Evolutionary conservation across 1,284 basidiomycete species (phyloP), one percentile per base, ranked within the genome.

Genomic region (Rhodotorula sp.): DNA sequence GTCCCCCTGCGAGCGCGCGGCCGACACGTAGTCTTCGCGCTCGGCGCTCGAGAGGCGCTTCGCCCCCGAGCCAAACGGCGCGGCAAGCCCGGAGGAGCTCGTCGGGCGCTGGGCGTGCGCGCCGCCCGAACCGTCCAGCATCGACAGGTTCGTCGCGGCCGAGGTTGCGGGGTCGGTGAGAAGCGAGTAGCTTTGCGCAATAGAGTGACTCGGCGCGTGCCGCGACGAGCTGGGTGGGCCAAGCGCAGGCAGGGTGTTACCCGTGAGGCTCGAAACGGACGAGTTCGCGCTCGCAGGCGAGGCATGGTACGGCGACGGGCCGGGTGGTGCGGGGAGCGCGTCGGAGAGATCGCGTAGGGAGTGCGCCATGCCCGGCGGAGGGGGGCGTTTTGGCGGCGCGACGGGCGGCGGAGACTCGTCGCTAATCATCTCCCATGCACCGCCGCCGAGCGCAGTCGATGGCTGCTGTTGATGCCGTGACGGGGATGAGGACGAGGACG

Each of bases 111-210:
- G n/a, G n/a, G n/a, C n/a, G n/a, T n/a, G n/a, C n/a, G 32, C 29
- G 12, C 44, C n/a, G 36, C 36, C 32, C 13, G 56, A 57, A 3
- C 53, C 58, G 57, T 66, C 46, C 32, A 44, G 55, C 54, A 70
- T 34, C 50, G 63, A 64, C 48, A 72, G 61, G 37, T 68, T 71
- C 32, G 73, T 68, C 32, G 73, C 73, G 3, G 68, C 73, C 22
- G 59, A 36, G 5, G 73, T 75, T 21, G 74, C 67, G 10, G 74
- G 74, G 58, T 76, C 74, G 29, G 67, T 71, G 32, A 76, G 54
- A 27, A 76, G 61, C 29, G 67, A 67, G 64, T 69, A 69, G 37
- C 44, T 61, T 27, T 50, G 62, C 39, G 62, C 39, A 32, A 55
- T n/a, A 39, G 62, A 53, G 39, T 55, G 53, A n/a, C 39, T 36